Evolutionary conservation across 495 filamentous ascomycete genomes (phyloP), one percentile per base, ranked within the genome.

Genomic region (Hyphodiscus hymeniophilus): DNA sequence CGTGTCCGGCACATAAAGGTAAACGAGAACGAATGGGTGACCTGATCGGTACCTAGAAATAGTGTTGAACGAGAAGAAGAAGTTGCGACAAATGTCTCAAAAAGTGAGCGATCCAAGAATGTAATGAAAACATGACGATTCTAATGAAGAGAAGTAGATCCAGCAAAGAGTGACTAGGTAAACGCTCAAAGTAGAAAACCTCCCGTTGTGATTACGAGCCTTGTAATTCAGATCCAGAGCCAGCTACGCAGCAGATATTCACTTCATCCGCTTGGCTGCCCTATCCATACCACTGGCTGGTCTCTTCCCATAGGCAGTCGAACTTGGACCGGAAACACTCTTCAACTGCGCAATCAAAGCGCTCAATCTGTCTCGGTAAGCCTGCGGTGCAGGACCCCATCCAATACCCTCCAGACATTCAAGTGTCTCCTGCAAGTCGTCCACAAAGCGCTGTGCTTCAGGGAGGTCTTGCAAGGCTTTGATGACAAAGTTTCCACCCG

Each of bases 381-480:
- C 34, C 17, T 39, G 31, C 0, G 58, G 58, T 7, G 58, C 51
- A n/a, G 47, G 47, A 17, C 47, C 43, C 54, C 54, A 55, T 1
- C 45, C 52, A 32, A 55, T 41, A 3, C 45, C 48, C 26, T 46
- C 30, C 12, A 56, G 24, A 2, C 28, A 24, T 12, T 2, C 23
- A 10, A 47, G 47, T 21, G 53, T 48, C 20, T 58, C 52, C 20
- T 61, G 55, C 45, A 61, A 32, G 16, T 53, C 43, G 5, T 58
- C 55, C n/a, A 58, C 46, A 17, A 33, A 54, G 7, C 12, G 20
- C 17, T 33, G 18, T 5, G 55, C 58, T 46, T 54, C 55, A 2
- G 48, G 47, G 7, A 61, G 36, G 34, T 58, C 55, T 36, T 50
- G 45, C 7, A 61, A 47, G 5, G 38, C 52, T 16, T 52, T 48